phyloP scores from a whole-genome alignment of 2,329 filamentous ascomycete species.

The Boeremia exigua region DNA sequence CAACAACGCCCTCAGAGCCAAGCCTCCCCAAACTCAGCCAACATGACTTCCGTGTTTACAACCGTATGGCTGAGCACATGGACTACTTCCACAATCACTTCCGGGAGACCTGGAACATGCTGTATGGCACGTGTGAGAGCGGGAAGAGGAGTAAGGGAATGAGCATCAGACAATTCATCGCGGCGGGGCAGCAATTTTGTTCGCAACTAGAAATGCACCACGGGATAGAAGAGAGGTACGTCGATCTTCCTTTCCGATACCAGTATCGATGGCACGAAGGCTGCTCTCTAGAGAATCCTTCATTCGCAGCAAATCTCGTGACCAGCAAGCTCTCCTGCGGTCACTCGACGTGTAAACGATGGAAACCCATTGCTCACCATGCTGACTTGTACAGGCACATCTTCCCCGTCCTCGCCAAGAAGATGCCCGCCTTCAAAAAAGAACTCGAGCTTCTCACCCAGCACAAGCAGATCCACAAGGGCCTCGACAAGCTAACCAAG shows the following conservation, averaged over 20 bases:
- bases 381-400: constrained; percentile 57
- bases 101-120: constrained; percentile 67
- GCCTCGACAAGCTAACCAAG: constrained; percentile 69
- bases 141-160: constrained; percentile 67
- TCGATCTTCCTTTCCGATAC: background rate
- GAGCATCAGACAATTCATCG: constrained; percentile 72
- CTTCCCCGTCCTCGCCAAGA: constrained; percentile 76
- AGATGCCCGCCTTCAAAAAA: constrained; percentile 78
- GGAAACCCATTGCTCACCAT: background rate
- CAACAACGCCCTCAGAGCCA: background rate
- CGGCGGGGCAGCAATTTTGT: constrained; percentile 71
- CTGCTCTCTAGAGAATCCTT: too few relatives aligned
- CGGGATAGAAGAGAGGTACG: constrained; percentile 73
- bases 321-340: too few relatives aligned
- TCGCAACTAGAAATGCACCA: constrained; percentile 78
- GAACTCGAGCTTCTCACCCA: constrained; percentile 73
- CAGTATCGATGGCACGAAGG: background rate
- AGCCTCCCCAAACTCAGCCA: constrained; percentile 67
- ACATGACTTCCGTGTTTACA: constrained; percentile 72
- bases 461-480: constrained; percentile 79
- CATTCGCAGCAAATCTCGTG: too few relatives aligned
- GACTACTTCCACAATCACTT: constrained; percentile 63
- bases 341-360: too few relatives aligned
- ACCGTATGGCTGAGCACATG: constrained; percentile 77
- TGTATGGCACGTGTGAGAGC: constrained; percentile 69